These are phyloP conservation scores for Blastobotrys apis DNA, from an alignment of 1,139 yeast genomes.

Conservation along the genomic window DNA sequence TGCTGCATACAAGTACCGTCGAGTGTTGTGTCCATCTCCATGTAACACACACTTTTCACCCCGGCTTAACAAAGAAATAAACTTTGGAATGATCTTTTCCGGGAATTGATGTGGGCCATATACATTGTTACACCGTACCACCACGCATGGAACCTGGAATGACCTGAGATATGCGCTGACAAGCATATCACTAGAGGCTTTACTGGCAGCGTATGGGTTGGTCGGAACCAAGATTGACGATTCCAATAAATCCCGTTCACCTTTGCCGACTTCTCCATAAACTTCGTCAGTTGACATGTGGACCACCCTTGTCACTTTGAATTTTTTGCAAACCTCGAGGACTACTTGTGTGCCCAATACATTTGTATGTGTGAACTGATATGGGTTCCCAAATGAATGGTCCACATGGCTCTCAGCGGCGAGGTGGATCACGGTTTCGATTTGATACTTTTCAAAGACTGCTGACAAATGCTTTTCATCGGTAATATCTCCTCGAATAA, in stretches of 20 bases:
- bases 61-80: slow-evolving; percentile 32
- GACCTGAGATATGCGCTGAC: slow-evolving; percentile 47
- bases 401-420: slow-evolving; percentile 63
- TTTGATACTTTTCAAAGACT: slow-evolving; percentile 26
- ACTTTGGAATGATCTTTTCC: slow-evolving; percentile 52
- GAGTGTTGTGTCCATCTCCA: slow-evolving; percentile 46
- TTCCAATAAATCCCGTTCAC: slow-evolving; percentile 37
- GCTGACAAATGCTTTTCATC: slow-evolving; percentile 28
- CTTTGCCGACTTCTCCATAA: slow-evolving; percentile 43
- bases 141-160: slow-evolving; percentile 43
- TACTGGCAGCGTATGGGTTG: slow-evolving; percentile 58
- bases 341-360: slow-evolving; percentile 49
- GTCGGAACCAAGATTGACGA: slow-evolving; percentile 45
- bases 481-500: slow-evolving; percentile 41
- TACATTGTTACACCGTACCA: slow-evolving; percentile 51
- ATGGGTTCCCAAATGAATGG: slow-evolving; percentile 46
- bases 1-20: slow-evolving; percentile 47
- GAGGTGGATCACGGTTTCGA: slow-evolving; percentile 45
- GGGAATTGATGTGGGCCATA: slow-evolving; percentile 57
- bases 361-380: slow-evolving; percentile 47
- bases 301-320: slow-evolving; percentile 35
- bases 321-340: slow-evolving; percentile 42
- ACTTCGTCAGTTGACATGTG: slow-evolving; percentile 64
- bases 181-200: slow-evolving; percentile 54
- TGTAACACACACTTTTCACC: slow-evolving; percentile 39